phyloP scores from a whole-genome alignment of 805 yeast genomes.

The Torulaspora maleeae region DNA sequence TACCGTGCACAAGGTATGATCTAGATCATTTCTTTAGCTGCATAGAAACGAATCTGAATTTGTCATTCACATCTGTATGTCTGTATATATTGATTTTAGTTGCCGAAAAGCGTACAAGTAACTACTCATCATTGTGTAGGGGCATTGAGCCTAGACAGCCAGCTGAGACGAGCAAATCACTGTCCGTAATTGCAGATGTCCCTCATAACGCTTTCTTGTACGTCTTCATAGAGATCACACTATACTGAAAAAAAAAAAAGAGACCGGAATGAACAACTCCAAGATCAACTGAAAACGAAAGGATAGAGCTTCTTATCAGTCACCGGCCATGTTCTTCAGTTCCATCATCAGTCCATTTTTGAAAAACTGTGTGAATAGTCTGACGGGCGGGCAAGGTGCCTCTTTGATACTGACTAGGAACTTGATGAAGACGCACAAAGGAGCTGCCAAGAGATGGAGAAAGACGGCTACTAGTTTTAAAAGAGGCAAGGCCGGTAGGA shows the following conservation, averaged over 20 bases:
- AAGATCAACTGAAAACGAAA: not conserved
- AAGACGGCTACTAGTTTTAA: constrained; percentile 64
- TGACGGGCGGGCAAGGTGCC: constrained; percentile 8
- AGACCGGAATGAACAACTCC: not conserved
- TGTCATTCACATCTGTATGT: constrained; percentile 8
- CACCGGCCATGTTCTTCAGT: constrained; percentile 6
- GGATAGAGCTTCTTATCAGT: too few species aligned
- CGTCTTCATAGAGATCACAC: too few species aligned
- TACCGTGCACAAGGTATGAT: constrained; percentile 34
- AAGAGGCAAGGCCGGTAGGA: constrained; percentile 76
- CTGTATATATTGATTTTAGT: constrained; percentile 14
- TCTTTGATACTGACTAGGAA: constrained; percentile 31
- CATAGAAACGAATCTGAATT: constrained; percentile 2
- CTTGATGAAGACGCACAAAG: constrained; percentile 72
- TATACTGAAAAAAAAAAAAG: too few species aligned
- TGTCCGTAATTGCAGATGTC: too few species aligned
- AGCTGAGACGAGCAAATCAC: too few species aligned
- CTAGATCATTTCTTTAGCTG: constrained; percentile 9
- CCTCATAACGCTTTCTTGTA: too few species aligned
- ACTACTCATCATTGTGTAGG: not conserved
- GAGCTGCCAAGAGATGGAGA: constrained; percentile 83
- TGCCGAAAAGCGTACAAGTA: constrained; percentile 1
- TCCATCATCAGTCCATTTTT: constrained; percentile 3
- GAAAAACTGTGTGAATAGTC: constrained; percentile 3
- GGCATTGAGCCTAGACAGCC: too few species aligned